Evolutionary conservation across 108 stramenopile genomes (phyloP), one percentile per base, ranked within the genome.

Genomic region (Fragilariopsis cylindrus): DNA sequence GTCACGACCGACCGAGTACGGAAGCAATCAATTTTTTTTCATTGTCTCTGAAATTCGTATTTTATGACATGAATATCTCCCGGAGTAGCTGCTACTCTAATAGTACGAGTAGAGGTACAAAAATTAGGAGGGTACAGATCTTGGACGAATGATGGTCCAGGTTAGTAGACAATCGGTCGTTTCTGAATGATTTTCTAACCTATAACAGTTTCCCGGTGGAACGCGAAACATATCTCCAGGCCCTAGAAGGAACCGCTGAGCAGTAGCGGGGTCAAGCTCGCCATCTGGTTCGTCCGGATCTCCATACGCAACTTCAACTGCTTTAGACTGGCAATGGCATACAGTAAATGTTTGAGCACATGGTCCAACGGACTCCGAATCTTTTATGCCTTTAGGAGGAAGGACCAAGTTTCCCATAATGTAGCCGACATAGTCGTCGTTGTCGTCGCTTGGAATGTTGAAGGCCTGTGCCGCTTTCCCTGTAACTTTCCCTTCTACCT

Each of bases 161-260:
- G 91, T 97, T 73, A 98, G 78, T 47, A 80, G 68, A 56, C 87
- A 88, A 64, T 87, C 74, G 7, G 78, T 84, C 11, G 73, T 80
- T 65, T 74, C 82, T 30, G 91, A 91, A 76, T 97, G 98, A 81
- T 98, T 98, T 72, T 95, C 82, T 40, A 98, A 80, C 50, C 95
- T 73, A 72, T 99, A 99, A 41, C 88, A 84, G 75, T 98, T 99
- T 54, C 93, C 93, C 7, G 97, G 96, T 39, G 98, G 98, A 44
- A 99, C 87, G 44, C 91, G 90, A 75, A 99, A 99, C 75, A 92
- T 85, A 81, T 99, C 98, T 0, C 98, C 97, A 54, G 91, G 85
- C 42, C 84, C 78, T 40, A 99, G 79, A 40, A 96, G 79, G 80
- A 90, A 98, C 39, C 98, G 81, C 77, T 92, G 89, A 11, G 97